phyloP scores from a whole-genome alignment of 2,329 filamentous ascomycete species.

The Moelleriella libera region DNA sequence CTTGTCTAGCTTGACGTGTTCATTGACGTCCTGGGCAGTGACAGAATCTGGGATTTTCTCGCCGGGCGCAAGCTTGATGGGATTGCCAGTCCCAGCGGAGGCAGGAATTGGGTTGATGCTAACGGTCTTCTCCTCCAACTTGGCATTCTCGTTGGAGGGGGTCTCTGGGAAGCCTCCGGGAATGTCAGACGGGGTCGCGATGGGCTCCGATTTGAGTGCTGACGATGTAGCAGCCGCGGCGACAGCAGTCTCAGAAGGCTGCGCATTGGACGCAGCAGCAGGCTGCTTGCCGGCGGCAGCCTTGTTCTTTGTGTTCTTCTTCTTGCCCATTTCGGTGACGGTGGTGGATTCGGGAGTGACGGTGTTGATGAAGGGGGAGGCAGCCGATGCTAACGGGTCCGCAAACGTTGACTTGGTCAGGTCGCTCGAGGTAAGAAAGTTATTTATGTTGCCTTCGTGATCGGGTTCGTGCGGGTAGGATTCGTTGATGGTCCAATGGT shows the following conservation, averaged over 20 bases:
- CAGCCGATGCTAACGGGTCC: slow-evolving; percentile 8
- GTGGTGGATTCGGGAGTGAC: slow-evolving; percentile 60
- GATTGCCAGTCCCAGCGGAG: slow-evolving; percentile 55
- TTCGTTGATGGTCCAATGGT: slow-evolving; percentile 74
- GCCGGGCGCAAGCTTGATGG: slow-evolving; percentile 63
- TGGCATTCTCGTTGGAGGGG: slow-evolving; percentile 39
- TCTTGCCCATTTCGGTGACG: slow-evolving; percentile 39
- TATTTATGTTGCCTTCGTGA: slow-evolving; percentile 76
- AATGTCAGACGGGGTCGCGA: slow-evolving; percentile 19
- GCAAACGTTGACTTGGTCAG: slow-evolving; percentile 30
- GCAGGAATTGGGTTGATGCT: slow-evolving; percentile 49
- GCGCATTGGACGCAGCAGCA: slow-evolving; percentile 3
- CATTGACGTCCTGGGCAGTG: slow-evolving; percentile 53
- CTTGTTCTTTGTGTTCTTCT: slow-evolving; percentile 38
- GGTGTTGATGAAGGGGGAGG: slow-evolving; percentile 46
- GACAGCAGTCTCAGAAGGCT: slow-evolving; percentile 5
- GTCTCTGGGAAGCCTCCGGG: slow-evolving; percentile 49
- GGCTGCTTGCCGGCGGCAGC: slow-evolving; percentile 6
- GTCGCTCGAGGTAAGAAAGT: slow-evolving; percentile 67
- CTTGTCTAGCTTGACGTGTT: slow-evolving; percentile 64
- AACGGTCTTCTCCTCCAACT: slow-evolving; percentile 37
- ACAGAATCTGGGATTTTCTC: slow-evolving; percentile 65
- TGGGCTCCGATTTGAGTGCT: slow-evolving; percentile 4
- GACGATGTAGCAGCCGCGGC: not conserved
- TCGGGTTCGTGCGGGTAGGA: slow-evolving; percentile 73